Base-by-base conservation (phyloP, 768 basidiomycete genomes). In the Tricholoma saponaceum region DNA sequence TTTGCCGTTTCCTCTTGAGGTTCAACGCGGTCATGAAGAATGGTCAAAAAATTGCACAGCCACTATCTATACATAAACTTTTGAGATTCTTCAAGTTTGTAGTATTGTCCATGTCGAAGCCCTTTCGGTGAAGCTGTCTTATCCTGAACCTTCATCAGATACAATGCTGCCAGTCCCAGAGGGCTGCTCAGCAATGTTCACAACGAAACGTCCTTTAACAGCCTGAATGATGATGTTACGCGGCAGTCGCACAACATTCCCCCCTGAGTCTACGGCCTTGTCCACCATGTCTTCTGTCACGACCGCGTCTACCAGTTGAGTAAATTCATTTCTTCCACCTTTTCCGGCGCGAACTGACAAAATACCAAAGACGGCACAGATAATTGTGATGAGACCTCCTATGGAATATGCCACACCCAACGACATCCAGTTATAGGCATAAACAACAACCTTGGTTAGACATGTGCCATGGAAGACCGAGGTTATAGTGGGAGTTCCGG, bases 31-130 rank as follows among this genome's bases (percentile, higher is more conserved):
- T 70, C 57, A 51, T 55, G 28, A 39, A n/a, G 33, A 12, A 30
- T 30, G 26, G 9, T 54, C 30, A 54, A 55, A 70, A 72, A 66
- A 58, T 61, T 66, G 65, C 71, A 72, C 69, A 70, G 71, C 71
- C 71, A 72, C 71, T 25, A 6, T 46, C 4, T 12, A 23, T 20
- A 6, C 5, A 35, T 9, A 3, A 14, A 37, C 12, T 37, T 37
- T n/a, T n/a, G n/a, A n/a, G n/a, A n/a, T n/a, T n/a, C n/a, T n/a
- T n/a, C n/a, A n/a, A n/a, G n/a, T n/a, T n/a, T n/a, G n/a, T n/a
- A n/a, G n/a, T n/a, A n/a, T n/a, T n/a, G n/a, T n/a, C n/a, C n/a
- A n/a, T n/a, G n/a, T n/a, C n/a, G n/a, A n/a, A n/a, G n/a, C n/a
- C n/a, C n/a, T n/a, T n/a, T n/a, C n/a, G n/a, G n/a, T n/a, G n/a